Conservation (phyloP, 2,329 filamentous ascomycete species). For the Fusarium sp. region DNA sequence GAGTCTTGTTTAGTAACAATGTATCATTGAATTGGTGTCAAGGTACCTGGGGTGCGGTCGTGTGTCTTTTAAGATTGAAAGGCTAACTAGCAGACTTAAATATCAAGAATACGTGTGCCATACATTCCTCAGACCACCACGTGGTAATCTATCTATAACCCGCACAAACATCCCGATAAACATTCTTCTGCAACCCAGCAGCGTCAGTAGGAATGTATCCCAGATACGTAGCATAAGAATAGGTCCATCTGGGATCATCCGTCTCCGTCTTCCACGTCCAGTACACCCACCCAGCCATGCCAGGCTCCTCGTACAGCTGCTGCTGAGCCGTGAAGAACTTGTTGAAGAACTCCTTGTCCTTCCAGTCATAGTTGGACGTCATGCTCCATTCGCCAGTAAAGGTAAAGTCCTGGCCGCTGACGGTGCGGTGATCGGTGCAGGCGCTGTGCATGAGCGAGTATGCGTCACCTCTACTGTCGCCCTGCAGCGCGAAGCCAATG, state of each 20-base stretch:
- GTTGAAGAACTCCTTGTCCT: slow-evolving; percentile 27
- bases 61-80: too few species aligned
- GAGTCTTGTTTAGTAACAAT: too few species aligned
- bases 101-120: too few species aligned
- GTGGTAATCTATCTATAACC: slow-evolving; percentile 25
- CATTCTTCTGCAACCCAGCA: slow-evolving; percentile 34
- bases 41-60: too few species aligned
- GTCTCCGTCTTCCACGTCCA: slow-evolving; percentile 42
- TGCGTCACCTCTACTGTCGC: slow-evolving; percentile 2
- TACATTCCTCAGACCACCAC: too few species aligned
- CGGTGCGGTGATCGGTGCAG: slow-evolving; percentile 25
- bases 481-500: slow-evolving; percentile 28
- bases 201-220: slow-evolving; percentile 36
- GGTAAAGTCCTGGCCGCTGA: slow-evolving; percentile 25
- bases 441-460: slow-evolving; percentile 33
- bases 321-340: slow-evolving; percentile 41
- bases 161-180: slow-evolving; percentile 31
- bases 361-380: slow-evolving; percentile 30
- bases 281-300: slow-evolving; percentile 37
- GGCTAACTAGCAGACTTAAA: too few species aligned
- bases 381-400: slow-evolving; percentile 42
- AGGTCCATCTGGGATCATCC: slow-evolving; percentile 36
- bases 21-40: too few species aligned
- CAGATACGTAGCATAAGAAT: slow-evolving; percentile 33
- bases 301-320: slow-evolving; percentile 36